Percentiles rank a stretch among this genome's conserved stretches.
Conservation (phyloP, 768 basidiomycete species). For the Chalciporus chontae region DNA sequence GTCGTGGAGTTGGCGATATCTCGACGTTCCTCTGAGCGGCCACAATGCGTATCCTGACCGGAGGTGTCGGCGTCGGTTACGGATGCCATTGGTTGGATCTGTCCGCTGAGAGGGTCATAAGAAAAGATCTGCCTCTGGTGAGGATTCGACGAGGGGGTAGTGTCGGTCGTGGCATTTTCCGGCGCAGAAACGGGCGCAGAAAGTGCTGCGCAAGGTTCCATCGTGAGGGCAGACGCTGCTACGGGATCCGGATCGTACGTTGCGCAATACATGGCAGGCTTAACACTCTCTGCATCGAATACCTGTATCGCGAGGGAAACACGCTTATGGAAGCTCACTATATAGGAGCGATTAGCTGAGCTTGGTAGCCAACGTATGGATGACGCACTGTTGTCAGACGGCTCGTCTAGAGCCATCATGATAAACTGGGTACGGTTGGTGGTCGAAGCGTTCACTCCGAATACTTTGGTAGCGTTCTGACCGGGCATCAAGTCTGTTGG, state of each 20-base stretch:
- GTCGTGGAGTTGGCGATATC: conserved; percentile 6
- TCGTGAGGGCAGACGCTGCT: conserved; percentile 46
- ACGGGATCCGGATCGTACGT: conserved; percentile 57
- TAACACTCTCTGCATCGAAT: conserved; percentile 35
- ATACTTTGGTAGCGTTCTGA: conserved; percentile 26
- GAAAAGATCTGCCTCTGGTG: conserved; percentile 58
- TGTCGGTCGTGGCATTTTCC: neutral
- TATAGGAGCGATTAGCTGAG: conserved; percentile 6
- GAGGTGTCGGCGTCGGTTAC: conserved; percentile 16
- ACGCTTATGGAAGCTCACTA: conserved; percentile 16
- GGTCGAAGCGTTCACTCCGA: conserved; percentile 48
- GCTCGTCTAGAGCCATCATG: conserved; percentile 30
- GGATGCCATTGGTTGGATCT: conserved; percentile 53
- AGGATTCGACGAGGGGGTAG: conserved; percentile 7
- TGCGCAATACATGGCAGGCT: conserved; percentile 48
- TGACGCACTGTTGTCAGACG: conserved; percentile 12
- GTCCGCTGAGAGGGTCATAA: conserved; percentile 46
- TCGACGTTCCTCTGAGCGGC: conserved; percentile 9
- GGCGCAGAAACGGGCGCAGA: neutral
- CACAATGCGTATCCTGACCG: neutral
- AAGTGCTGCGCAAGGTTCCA: conserved; percentile 38
- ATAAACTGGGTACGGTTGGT: conserved; percentile 43
- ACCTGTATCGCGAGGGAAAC: conserved; percentile 47
- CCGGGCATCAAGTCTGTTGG: conserved; percentile 30
- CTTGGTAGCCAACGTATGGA: neutral